phyloP scores from a whole-genome alignment of 2,329 filamentous ascomycete species.

The Fusarium setosum region DNA sequence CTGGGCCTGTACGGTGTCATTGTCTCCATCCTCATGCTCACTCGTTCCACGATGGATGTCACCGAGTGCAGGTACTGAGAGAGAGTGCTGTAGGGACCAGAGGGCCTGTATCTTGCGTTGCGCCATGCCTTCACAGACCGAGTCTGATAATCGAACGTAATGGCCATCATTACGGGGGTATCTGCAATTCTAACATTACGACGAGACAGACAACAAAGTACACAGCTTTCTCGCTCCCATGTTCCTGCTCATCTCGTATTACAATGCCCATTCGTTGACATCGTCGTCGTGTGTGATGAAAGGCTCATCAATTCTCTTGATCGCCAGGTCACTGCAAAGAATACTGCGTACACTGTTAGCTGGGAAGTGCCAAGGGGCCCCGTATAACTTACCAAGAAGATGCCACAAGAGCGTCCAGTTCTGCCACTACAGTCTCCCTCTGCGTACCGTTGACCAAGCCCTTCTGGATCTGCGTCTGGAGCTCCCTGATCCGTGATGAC shows the following conservation, averaged over 20 bases:
- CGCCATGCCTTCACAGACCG: background rate
- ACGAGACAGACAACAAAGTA: constrained; percentile 25
- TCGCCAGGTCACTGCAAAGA: constrained; percentile 92
- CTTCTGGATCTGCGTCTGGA: constrained; percentile 85
- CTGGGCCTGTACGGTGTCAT: constrained; percentile 59
- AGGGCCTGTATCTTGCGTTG: background rate
- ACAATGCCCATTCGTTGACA: constrained; percentile 82
- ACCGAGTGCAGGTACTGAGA: constrained; percentile 52
- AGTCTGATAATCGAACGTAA: constrained; percentile 13
- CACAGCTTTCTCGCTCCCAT: constrained; percentile 26
- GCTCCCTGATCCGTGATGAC: constrained; percentile 82
- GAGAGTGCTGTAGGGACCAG: background rate
- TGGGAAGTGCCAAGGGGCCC: background rate
- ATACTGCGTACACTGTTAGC: constrained; percentile 68
- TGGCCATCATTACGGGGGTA: constrained; percentile 38
- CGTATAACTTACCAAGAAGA: constrained; percentile 77
- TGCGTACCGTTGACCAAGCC: constrained; percentile 76
- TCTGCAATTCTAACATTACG: constrained; percentile 43
- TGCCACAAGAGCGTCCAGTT: constrained; percentile 92
- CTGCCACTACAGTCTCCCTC: constrained; percentile 85
- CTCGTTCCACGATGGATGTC: constrained; percentile 52
- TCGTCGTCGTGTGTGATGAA: constrained; percentile 83
- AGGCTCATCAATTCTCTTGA: constrained; percentile 93
- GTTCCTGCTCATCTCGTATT: constrained; percentile 35
- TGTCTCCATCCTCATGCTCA: constrained; percentile 61